Evolutionary conservation across 2,329 filamentous ascomycete genomes (phyloP).

Genomic region (Paraphoma sp.): DNA sequence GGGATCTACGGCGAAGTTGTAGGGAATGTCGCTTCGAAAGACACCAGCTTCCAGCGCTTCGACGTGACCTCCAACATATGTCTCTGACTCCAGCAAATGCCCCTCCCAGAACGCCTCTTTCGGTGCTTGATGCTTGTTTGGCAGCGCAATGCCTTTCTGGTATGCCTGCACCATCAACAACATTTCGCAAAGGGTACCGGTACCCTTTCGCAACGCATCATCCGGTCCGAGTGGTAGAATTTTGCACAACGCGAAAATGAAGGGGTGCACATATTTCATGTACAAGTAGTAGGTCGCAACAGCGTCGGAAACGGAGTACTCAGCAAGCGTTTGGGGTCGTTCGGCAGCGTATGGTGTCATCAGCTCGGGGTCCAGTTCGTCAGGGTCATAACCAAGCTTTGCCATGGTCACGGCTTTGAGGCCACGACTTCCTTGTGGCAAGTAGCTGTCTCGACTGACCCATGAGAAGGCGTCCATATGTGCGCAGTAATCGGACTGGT

Average conservation of each 20-base stretch:
- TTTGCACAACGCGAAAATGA: conserved; percentile 98
- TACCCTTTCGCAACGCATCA: conserved; percentile 92
- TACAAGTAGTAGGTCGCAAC: conserved; percentile 99
- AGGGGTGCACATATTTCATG: conserved; percentile 99
- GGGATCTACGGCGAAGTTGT: conserved; percentile 90
- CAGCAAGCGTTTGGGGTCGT: conserved; percentile 89
- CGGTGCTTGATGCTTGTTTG: conserved; percentile 92
- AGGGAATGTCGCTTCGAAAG: conserved; percentile 93
- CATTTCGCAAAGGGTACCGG: conserved; percentile 99
- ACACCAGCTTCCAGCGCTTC: conserved; percentile 99
- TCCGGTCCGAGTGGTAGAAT: conserved; percentile 93
- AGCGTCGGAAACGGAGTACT: conserved; percentile 98
- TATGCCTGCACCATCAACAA: conserved; percentile 98
- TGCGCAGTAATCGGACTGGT: conserved; percentile 92
- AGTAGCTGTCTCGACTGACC: conserved; percentile 98
- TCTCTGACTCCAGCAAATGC: conserved; percentile 94
- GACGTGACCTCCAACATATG: conserved; percentile 97
- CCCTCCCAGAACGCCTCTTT: conserved; percentile 97
- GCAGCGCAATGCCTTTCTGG: conserved; percentile 85
- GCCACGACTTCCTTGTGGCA: conserved; percentile 95
- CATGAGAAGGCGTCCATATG: conserved; percentile 99
- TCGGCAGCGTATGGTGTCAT: conserved; percentile 92
- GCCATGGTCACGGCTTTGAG: conserved; percentile 97
- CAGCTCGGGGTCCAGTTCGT: conserved; percentile 94
- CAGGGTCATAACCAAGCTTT: conserved; percentile 97